Conservation (phyloP, 371 early-diverging fungal genomes). For the Mucor saturninus region DNA sequence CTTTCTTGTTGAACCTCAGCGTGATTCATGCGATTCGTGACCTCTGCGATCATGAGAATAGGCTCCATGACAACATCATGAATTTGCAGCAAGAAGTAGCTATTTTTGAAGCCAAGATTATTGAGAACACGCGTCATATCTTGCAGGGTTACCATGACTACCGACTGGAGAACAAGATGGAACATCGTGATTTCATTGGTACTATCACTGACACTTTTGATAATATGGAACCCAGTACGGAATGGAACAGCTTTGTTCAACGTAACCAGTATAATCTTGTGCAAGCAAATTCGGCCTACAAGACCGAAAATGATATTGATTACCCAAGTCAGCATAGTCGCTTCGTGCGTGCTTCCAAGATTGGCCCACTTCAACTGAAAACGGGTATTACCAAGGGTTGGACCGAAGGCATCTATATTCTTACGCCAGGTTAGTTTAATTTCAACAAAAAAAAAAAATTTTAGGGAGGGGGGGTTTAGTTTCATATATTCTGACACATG, state of each 20-base stretch:
- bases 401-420: constrained; percentile 45
- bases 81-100: constrained; percentile 48
- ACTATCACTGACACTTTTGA: constrained; percentile 32
- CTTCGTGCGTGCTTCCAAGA: constrained; percentile 44
- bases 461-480: not conserved
- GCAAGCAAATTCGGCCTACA: constrained; percentile 45
- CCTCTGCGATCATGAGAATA: constrained; percentile 47
- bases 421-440: constrained; percentile 43
- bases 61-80: constrained; percentile 44
- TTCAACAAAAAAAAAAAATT: not conserved
- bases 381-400: constrained; percentile 33
- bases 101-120: constrained; percentile 44
- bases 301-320: constrained; percentile 40
- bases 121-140: constrained; percentile 38
- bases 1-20: constrained; percentile 42
- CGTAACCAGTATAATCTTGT: constrained; percentile 42
- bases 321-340: constrained; percentile 48
- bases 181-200: constrained; percentile 29
- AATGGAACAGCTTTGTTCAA: constrained; percentile 52
- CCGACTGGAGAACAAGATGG: constrained; percentile 39
- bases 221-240: constrained; percentile 32
- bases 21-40: constrained; percentile 37
- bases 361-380: constrained; percentile 41
- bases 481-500: not conserved
- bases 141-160: constrained; percentile 38